Conservation (phyloP, 345 rosid genomes). For the Kandelia obovata region DNA sequence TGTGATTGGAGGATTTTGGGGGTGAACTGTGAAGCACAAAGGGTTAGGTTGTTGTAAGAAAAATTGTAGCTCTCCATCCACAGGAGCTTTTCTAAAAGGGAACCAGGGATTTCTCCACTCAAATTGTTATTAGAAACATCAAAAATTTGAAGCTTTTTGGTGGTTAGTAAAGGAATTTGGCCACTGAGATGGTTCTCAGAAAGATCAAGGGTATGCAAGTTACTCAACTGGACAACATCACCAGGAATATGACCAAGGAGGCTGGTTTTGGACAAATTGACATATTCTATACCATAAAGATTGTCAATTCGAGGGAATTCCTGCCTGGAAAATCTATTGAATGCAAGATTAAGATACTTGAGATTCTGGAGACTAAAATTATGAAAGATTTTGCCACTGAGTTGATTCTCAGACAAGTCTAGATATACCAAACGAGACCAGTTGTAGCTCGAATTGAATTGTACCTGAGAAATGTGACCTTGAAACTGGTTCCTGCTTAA, state of each 20-base stretch:
- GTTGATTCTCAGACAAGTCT: conserved; percentile 84
- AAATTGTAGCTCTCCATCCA: conserved; percentile 73
- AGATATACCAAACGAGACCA: conserved; percentile 63
- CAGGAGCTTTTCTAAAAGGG: conserved; percentile 50
- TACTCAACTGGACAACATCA: conserved; percentile 49
- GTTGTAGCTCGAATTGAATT: conserved; percentile 48
- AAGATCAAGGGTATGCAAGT: conserved; percentile 65
- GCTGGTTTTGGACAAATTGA: conserved; percentile 71
- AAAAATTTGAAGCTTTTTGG: conserved; percentile 47
- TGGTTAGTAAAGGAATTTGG: conserved; percentile 42
- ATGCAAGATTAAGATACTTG: conserved; percentile 73
- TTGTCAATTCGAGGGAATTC: conserved; percentile 52
- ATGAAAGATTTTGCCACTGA: conserved; percentile 64
- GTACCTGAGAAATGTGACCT: conserved; percentile 88
- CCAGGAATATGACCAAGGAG: conserved; percentile 60
- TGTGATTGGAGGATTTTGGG: conserved; percentile 39
- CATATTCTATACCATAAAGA: conserved; percentile 54
- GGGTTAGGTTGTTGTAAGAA: conserved; percentile 80
- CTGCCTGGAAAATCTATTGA: conserved; percentile 60
- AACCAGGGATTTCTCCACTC: conserved; percentile 67
- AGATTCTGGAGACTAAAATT: conserved; percentile 52
- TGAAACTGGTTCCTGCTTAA: conserved; percentile 75
- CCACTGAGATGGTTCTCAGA: conserved; percentile 72
- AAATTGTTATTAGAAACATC: conserved; percentile 80
- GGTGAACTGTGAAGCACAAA: conserved; percentile 55